Conservation (phyloP, 768 basidiomycete genomes). For the Steccherinum ochraceum region DNA sequence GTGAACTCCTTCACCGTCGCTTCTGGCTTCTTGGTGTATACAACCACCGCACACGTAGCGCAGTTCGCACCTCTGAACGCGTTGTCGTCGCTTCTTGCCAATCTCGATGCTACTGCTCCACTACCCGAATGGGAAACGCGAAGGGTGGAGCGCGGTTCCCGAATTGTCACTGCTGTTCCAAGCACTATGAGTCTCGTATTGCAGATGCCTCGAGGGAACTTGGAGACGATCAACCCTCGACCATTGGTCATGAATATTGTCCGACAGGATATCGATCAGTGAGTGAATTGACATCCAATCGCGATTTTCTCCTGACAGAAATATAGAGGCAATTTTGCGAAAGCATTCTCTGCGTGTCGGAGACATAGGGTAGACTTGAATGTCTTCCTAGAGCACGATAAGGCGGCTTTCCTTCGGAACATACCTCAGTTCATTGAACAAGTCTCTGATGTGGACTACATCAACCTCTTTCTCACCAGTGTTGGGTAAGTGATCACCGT, state of each 20-base stretch:
- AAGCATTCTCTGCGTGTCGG: conserved; percentile 86
- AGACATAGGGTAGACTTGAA: conserved; percentile 92
- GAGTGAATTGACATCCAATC: conserved; percentile 24
- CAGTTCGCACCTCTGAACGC: conserved; percentile 57
- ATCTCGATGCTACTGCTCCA: conserved; percentile 1
- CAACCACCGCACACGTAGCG: conserved; percentile 75
- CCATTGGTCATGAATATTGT: conserved; percentile 87
- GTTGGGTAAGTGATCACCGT: conserved; percentile 52
- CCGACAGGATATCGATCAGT: conserved; percentile 69
- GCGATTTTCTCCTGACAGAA: not conserved
- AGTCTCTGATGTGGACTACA: conserved; percentile 82
- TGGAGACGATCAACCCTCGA: conserved; percentile 93
- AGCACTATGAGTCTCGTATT: conserved; percentile 85
- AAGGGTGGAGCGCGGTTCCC: conserved; percentile 82
- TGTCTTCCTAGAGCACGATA: conserved; percentile 78
- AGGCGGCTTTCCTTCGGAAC: conserved; percentile 54
- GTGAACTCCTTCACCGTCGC: conserved; percentile 70
- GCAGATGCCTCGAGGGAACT: conserved; percentile 96
- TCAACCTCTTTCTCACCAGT: conserved; percentile 86
- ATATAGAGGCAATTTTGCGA: conserved; percentile 65
- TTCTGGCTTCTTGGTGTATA: conserved; percentile 78
- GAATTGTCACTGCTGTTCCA: conserved; percentile 84
- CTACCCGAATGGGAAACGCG: conserved; percentile 54
- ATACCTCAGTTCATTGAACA: conserved; percentile 74
- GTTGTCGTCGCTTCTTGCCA: conserved; percentile 17